Base-by-base conservation (phyloP, 352 stramenopile genomes). In the Peronospora destructor region DNA sequence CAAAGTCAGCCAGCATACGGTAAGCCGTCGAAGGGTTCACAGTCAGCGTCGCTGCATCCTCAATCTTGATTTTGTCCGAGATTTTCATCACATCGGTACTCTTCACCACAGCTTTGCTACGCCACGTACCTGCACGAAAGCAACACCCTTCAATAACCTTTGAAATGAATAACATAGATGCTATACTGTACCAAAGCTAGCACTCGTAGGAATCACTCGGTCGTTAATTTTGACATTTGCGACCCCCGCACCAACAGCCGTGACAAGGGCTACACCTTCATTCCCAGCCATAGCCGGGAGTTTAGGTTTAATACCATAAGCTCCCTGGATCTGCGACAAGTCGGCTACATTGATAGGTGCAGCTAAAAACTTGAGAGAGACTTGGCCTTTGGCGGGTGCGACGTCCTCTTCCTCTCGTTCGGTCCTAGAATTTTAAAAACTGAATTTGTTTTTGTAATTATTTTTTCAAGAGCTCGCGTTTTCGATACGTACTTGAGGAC, bases 341-440 rank as follows among this genome's bases (percentile, higher is more conserved):
- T 95, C 85, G 21, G 84, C 73, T 35, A 89, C 76, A 54, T 95
- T 94, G 55, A 95, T 93, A 5, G 85, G 85, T 35, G 84, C 83
- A 16, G 84, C 85, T 52, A 95, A 59, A 64, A 95, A 92, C 71
- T 92, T 89, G 51, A 95, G 66, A 33, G 76, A 79, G 14, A 95
- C 81, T 53, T 95, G 79, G 40, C 66, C 72, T 12, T 64, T 57
- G 32, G 56, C 64, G 4, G 80, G 63, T 39, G 67, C 48, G 5
- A 53, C 58, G 17, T 85, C 67, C 60, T 82, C 77, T 10, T 85
- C 75, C 52, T 89, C 81, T 26, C 45, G 59, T 53, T 91, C 73
- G 16, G 68, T 71, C 65, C 76, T 90, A 55, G 37, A 36, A n/a
- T 23, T 37, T 23, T 13, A 32, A 46, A 16, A 30, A 51, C 11